Evolutionary conservation across 73 alveolate species (phyloP), one percentile per base, ranked within the genome.

Genomic region (Stentor coeruleus): DNA sequence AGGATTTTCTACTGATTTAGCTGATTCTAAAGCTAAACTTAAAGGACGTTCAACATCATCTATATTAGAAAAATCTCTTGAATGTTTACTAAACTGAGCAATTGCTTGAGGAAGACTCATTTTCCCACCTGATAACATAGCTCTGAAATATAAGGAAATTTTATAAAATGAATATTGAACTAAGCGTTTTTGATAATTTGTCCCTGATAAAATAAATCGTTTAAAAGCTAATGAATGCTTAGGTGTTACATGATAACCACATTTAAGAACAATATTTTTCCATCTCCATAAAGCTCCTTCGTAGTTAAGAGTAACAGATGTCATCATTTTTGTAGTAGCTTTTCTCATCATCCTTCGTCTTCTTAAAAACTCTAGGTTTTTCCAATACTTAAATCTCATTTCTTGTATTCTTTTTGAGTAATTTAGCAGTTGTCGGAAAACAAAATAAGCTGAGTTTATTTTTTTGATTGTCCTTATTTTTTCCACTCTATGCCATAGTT

Each of bases 281-380:
- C 79, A 66, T 66, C 39, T 66, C 79, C 79, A 66, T 26, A 66
- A 20, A 1, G 79, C n/a, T 26, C 40, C 33, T 66, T 66, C 40
- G 39, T 66, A 66, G 37, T 37, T 28, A 26, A 66, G 20, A 1
- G 40, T 26, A 1, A 26, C 0, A 1, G 33, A 26, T 11, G 11
- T 33, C 40, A 66, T 66, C 79, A 66, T 66, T 20, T 31, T 66
- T 26, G 37, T 26, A 0, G 37, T 0, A 20, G n/a, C n/a, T 66
- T 66, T 66, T 15, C 37, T 20, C 79, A 20, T 66, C 39, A 66
- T 1, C 2, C 79, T 20, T 15, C n/a, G 37, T 28, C n/a, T 20
- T 2, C 79, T 66, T 40, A 66, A 11, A 26, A 28, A 20, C 33
- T 66, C 79, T 1, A 20, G 40, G 2, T 66, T 26, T 66, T 20